Percentiles rank a stretch among this genome's conserved stretches.
Evolutionary conservation across 768 basidiomycete genomes (phyloP).

Genomic region (Suillus spraguei): DNA sequence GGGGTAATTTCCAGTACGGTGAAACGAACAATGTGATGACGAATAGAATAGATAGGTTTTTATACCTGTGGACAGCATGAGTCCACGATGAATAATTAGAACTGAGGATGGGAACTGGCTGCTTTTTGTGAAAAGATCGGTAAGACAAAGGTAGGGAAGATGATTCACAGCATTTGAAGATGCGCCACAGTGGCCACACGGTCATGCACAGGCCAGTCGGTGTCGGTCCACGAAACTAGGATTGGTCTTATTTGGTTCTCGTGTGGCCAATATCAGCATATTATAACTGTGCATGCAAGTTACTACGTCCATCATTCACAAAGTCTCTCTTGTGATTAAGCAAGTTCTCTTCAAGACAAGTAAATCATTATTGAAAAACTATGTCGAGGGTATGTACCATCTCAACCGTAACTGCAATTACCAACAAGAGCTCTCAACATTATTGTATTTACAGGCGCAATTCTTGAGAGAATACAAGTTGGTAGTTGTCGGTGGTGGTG

Average conservation of each 20-base stretch:
- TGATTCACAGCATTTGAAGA: not conserved
- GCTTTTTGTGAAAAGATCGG: not conserved
- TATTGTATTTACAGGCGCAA: conserved; percentile 72
- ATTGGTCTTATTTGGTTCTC: conserved; percentile 30
- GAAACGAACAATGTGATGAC: not conserved
- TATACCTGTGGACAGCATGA: not conserved
- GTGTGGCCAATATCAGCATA: conserved; percentile 15
- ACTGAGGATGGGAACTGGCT: not conserved
- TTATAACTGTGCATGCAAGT: conserved; percentile 10
- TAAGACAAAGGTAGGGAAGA: not conserved
- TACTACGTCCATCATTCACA: conserved; percentile 12
- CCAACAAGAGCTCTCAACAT: conserved; percentile 8
- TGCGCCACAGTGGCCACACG: conserved; percentile 1
- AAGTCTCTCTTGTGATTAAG: conserved; percentile 4
- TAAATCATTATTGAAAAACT: conserved; percentile 12
- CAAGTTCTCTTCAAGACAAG: not conserved
- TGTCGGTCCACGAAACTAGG: conserved; percentile 5
- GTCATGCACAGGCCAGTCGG: too few relatives aligned
- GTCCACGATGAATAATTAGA: not conserved
- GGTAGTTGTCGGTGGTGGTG: conserved; percentile 98
- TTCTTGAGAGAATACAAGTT: conserved; percentile 98
- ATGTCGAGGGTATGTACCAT: conserved; percentile 34
- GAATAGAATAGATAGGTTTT: not conserved
- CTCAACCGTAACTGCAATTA: not conserved
- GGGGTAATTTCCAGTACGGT: not conserved